Conservation (phyloP, 2,329 filamentous ascomycete genomes). For the Graphilbum ipis-grandicollis region DNA sequence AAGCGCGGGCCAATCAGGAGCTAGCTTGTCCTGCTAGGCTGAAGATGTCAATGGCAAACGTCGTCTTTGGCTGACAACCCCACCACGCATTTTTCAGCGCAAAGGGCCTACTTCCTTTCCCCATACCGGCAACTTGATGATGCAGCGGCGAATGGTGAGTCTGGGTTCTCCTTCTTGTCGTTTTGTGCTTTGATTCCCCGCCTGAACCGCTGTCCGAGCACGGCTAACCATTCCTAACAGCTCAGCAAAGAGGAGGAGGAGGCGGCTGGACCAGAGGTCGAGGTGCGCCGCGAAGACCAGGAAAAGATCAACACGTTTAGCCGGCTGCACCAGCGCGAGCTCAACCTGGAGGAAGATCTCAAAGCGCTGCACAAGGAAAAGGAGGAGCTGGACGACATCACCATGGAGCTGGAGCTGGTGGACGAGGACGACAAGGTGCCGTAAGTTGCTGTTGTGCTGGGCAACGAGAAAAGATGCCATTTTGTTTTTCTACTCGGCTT, state of each 20-base stretch:
- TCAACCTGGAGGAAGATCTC: conserved; percentile 62
- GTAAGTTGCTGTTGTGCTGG: conserved; percentile 40
- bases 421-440: conserved; percentile 76
- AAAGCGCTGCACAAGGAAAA: conserved; percentile 89
- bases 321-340: conserved; percentile 75
- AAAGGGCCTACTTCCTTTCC: no score
- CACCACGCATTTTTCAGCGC: no score
- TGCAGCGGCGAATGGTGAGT: not conserved
- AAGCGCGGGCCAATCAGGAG: no score
- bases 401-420: conserved; percentile 60
- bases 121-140: no score
- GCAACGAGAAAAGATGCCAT: no score
- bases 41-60: no score
- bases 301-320: conserved; percentile 99
- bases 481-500: not conserved
- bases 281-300: conserved; percentile 92
- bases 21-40: no score
- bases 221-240: conserved; percentile 26
- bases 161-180: not conserved
- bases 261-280: conserved; percentile 60
- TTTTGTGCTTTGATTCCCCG: no score
- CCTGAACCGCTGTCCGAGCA: not conserved
- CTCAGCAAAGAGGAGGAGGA: conserved; percentile 89
- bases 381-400: conserved; percentile 89
- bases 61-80: no score